Base-by-base conservation (phyloP, 2,329 filamentous ascomycete genomes). In the Colletotrichum chrysophilum region DNA sequence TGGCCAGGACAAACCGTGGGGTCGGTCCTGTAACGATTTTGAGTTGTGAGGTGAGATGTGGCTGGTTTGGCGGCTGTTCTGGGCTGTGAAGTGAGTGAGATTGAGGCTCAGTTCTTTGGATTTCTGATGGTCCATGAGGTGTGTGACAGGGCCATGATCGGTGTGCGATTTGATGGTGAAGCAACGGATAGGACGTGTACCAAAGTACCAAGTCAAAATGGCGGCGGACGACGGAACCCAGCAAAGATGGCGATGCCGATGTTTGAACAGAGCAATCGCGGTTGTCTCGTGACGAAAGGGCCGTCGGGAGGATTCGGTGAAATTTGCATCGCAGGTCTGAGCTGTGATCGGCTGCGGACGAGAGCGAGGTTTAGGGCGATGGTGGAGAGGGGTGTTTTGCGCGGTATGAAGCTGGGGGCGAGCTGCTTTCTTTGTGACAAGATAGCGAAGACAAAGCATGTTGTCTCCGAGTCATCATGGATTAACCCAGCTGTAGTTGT, bases 41-140 rank as follows among this genome's bases (percentile, higher is more conserved):
- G 26, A 56, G 62, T 75, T 55, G 62, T 73, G 62, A 72, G n/a
- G 69, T 73, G 30, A 75, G 73, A 43, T 65, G 73, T 72, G 69
- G 73, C 73, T 75, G 62, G 48, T 34, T 70, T 48, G 32, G 55
- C 18, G 36, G 64, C 38, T 30, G 30, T 69, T 56, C 73, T 36
- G 66, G 69, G 30, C 56, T 52, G 43, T 52, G 30, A 48, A 28
- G 34, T 43, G 55, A 61, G 36, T 62, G 60, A 43, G 68, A 62
- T 71, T 48, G 62, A 75, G 69, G 73, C 73, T 75, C 69, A 72
- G 73, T 75, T 24, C n/a, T 60, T 12, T 30, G 48, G 26, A 9
- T 68, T 28, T 21, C 13, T 70, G 6, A 14, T 24, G 55, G 30
- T 7, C n/a, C n/a, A 62, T 18, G 66, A 68, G 48, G 66, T 24